Evolutionary conservation across 78 protist genomes (phyloP).

Genomic region (Dictyostelium citrinum): DNA sequence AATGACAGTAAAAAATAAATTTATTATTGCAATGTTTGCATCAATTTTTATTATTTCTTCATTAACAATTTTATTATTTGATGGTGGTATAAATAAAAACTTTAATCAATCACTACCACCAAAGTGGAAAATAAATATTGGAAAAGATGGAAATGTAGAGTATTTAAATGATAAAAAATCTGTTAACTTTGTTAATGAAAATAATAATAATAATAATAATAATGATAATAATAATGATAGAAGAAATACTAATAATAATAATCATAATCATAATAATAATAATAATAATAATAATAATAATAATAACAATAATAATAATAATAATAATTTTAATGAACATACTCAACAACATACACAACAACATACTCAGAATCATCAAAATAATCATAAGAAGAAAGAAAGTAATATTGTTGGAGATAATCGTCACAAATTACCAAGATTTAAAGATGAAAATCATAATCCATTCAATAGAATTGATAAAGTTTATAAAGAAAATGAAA

Average conservation of each 20-base stretch:
- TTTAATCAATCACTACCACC: background rate
- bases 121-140: background rate
- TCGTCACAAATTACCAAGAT: background rate
- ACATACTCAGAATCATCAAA: background rate
- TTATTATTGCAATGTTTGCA: background rate
- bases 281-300: background rate
- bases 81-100: background rate
- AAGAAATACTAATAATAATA: background rate
- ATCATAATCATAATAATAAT: background rate
- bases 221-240: background rate
- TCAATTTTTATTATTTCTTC: background rate
- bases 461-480: conserved; percentile 15
- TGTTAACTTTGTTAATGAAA: background rate
- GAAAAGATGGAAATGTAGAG: background rate
- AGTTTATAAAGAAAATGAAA: background rate
- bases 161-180: background rate
- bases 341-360: background rate
- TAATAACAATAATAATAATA: background rate
- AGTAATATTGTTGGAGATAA: background rate
- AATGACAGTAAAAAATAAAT: background rate
- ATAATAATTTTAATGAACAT: background rate
- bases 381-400: background rate
- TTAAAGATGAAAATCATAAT: background rate
- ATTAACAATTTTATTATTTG: background rate
- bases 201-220: background rate